Evolutionary conservation across 1,284 basidiomycete species (phyloP), one percentile per base, ranked within the genome.

Genomic region (Ganoderma lingzhi): DNA sequence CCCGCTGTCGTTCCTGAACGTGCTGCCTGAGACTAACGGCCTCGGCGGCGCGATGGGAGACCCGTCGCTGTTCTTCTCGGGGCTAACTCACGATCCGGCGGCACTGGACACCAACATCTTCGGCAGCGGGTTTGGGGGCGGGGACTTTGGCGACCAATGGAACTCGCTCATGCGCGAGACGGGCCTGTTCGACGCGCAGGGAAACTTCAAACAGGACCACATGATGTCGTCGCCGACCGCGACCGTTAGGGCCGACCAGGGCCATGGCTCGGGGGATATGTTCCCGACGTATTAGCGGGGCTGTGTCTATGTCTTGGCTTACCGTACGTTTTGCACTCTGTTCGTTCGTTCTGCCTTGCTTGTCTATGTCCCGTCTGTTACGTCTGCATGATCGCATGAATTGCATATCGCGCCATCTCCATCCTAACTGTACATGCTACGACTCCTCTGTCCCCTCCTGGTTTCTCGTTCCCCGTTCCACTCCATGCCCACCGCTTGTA

Each of bases 101-200:
- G 66, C 70, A 23, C 48, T 71, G 67, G 61, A 63, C 48, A 66
- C 41, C 19, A 68, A 65, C 37, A 64, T 71, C 32, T 23, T 23
- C 23, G 23, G 23, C 23, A 23, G 23, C 23, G 23, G 23, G 56
- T 71, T 73, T 23, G 73, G 71, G 42, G 71, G 70, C 35, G 69
- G 73, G 62, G 63, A 62, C 41, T 73, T 78, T 71, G 75, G 73
- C 63, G 78, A 80, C 53, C 75, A 78, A 71, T 80, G 78, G 78
- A 75, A 73, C 71, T 77, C 76, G 68, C 74, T 80, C 62, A 78
- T 80, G 78, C 73, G 75, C 59, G 76, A 78, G 70, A 77, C 78
- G 48, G 78, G 78, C 45, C 74, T 80, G 53, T 75, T 77, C 37
- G 75, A 76, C 64, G 60, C 67, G 14, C 70, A 69, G 42, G 71